Evolutionary conservation across 352 stramenopile species (phyloP), one percentile per base, ranked within the genome.

Genomic region (Pythium apleroticum): DNA sequence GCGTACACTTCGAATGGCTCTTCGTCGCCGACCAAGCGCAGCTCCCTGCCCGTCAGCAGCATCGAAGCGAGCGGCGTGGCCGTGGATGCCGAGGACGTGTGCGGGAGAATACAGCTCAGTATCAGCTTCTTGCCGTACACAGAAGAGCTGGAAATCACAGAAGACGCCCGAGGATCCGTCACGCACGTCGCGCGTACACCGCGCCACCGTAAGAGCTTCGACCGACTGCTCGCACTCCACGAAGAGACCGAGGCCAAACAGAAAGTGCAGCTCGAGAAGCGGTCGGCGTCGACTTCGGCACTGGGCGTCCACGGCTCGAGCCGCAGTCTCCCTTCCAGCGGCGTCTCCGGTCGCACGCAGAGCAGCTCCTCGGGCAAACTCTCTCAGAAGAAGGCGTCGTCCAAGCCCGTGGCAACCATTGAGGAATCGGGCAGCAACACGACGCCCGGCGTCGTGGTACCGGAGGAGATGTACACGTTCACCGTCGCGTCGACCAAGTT

Each of bases 401-500:
- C 20, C 60, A 50, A 50, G 43, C 43, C 43, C 7, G 43, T 50
- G n/a, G n/a, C 55, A n/a, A 56, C 54, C 17, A 55, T 35, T 7
- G 60, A 49, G 2, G 65, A 65, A 31, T 60, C 65, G 27, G 63
- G 63, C 3, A 67, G 41, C n/a, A 52, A 52, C 15, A 52, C 20
- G 0, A 39, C 19, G 6, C 25, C 50, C 8, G 49, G 48, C 5
- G 41, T 43, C 1, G 61, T 72, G 11, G 65, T 70, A 1, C 62
- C 64, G 0, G 64, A 88, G 35, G 81, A 90, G 52, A 94, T 94
- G 86, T 88, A 95, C 80, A 83, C 82, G 19, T 95, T 95, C 67
- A 87, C 75, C 0, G 84, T 95, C 37, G 84, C 84, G 48, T 91
- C 85, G 37, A 95, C 86, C 31, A 93, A 89, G 72, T 95, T 95